These are phyloP conservation scores for Scheffersomyces ergatensis DNA, from an alignment of 805 yeast genomes.

Conservation along the genomic window DNA sequence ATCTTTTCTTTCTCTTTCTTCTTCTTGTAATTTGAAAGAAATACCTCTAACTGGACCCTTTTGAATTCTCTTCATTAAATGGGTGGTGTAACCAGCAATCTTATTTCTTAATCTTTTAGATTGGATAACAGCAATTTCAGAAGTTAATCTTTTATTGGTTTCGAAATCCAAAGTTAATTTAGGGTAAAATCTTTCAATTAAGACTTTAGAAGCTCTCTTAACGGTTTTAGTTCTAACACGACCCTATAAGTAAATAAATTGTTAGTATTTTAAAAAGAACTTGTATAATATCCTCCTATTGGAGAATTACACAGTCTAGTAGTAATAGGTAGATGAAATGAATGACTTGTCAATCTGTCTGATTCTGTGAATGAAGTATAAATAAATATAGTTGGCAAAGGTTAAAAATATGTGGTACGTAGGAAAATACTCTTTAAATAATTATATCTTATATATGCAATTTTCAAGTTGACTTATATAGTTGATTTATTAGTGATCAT, in stretches of 20 bases:
- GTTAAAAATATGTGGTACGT: too few species aligned
- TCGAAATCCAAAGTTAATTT: conserved; percentile 99
- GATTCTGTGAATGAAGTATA: too few species aligned
- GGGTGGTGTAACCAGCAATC: conserved; percentile 99
- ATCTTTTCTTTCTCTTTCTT: conserved; percentile 99
- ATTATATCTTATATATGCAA: too few species aligned
- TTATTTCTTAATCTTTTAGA: conserved; percentile 99
- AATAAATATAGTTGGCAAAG: too few species aligned
- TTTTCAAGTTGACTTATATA: too few species aligned
- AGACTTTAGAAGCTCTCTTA: conserved; percentile 99
- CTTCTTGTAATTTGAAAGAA: conserved; percentile 99
- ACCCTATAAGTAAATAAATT: conserved; percentile 67
- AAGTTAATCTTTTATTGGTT: conserved; percentile 99
- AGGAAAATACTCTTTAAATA: too few species aligned
- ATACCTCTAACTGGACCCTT: conserved; percentile 99
- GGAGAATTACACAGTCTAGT: too few species aligned
- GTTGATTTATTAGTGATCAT: too few species aligned
- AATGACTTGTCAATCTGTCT: too few species aligned
- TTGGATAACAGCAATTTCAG: conserved; percentile 98
- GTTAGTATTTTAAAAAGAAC: too few species aligned
- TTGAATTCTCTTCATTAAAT: conserved; percentile 99
- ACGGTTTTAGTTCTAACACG: conserved; percentile 99
- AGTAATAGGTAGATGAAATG: too few species aligned
- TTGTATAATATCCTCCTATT: too few species aligned
- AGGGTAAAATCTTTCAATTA: conserved; percentile 99